These are phyloP conservation scores for Medicago lupulina DNA, from an alignment of 306 rosid genomes.

Conservation along the genomic window DNA sequence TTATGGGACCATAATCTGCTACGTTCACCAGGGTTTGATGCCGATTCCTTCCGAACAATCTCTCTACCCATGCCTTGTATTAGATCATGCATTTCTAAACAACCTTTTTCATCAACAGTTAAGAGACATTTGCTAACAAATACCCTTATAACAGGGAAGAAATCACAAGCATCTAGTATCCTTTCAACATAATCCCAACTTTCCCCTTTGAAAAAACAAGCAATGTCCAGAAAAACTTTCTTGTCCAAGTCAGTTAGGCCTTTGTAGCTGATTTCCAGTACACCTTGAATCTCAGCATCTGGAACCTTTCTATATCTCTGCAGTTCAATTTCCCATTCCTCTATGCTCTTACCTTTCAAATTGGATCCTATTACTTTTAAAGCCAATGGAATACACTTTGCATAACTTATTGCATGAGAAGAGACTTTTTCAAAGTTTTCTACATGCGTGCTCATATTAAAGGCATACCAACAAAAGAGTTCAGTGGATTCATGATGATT, in stretches of 20 bases:
- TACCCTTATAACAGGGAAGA: not conserved
- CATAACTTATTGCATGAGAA: not conserved
- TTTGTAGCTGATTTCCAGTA: not conserved
- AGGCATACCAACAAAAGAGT: not conserved
- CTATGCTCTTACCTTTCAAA: not conserved
- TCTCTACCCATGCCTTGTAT: not conserved
- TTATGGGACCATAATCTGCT: not conserved
- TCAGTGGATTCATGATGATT: not conserved
- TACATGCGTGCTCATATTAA: not conserved
- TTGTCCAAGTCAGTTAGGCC: not conserved
- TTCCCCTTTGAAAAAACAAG: slow-evolving; percentile 2
- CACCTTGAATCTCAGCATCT: not conserved
- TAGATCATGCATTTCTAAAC: not conserved
- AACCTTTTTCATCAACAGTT: not conserved
- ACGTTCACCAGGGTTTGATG: not conserved
- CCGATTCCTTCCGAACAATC: not conserved
- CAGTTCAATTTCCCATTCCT: not conserved
- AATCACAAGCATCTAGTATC: not conserved
- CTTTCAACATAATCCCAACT: slow-evolving; percentile 5
- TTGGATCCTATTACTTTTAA: not conserved
- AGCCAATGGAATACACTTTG: not conserved
- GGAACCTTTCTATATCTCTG: not conserved
- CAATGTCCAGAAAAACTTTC: not conserved
- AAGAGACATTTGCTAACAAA: not conserved
- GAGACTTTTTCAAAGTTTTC: not conserved